Evolutionary conservation across 345 rosid genomes (phyloP).

Genomic region (Raphanus raphanistrum): DNA sequence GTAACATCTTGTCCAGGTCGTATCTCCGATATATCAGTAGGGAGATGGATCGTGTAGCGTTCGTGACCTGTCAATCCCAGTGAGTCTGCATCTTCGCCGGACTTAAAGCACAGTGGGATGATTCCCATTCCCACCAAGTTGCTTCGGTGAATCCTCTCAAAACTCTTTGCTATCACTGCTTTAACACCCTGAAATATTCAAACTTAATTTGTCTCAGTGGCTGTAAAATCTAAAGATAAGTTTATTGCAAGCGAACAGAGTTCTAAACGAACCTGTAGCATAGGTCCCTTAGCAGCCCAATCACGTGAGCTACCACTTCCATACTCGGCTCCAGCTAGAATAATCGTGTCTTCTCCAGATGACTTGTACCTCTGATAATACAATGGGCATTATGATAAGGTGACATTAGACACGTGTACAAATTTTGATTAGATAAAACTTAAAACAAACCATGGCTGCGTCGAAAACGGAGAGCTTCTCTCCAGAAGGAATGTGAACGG

Average conservation of each 20-base stretch:
- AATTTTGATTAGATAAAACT: neutral
- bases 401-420: neutral
- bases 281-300: slow-evolving; percentile 99
- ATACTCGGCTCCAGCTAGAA: slow-evolving; percentile 96
- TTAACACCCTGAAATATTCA: slow-evolving; percentile 70
- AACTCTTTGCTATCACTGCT: slow-evolving; percentile 96
- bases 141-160: slow-evolving; percentile 96
- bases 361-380: slow-evolving; percentile 77
- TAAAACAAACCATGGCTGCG: slow-evolving; percentile 76
- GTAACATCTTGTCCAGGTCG: slow-evolving; percentile 96
- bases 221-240: neutral
- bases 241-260: neutral
- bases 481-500: slow-evolving; percentile 86
- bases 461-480: slow-evolving; percentile 94
- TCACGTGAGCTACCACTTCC: slow-evolving; percentile 99
- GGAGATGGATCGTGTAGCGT: slow-evolving; percentile 84
- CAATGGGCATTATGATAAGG: neutral
- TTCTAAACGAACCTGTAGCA: slow-evolving; percentile 59
- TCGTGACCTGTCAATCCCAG: slow-evolving; percentile 90
- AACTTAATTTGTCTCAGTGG: slow-evolving; percentile 4
- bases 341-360: slow-evolving; percentile 73
- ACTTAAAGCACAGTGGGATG: slow-evolving; percentile 86
- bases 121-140: slow-evolving; percentile 99
- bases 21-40: slow-evolving; percentile 63
- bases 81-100: slow-evolving; percentile 90